phyloP scores from a whole-genome alignment of 2,329 filamentous ascomycete genomes.

The Aspergillus spinulosporus region DNA sequence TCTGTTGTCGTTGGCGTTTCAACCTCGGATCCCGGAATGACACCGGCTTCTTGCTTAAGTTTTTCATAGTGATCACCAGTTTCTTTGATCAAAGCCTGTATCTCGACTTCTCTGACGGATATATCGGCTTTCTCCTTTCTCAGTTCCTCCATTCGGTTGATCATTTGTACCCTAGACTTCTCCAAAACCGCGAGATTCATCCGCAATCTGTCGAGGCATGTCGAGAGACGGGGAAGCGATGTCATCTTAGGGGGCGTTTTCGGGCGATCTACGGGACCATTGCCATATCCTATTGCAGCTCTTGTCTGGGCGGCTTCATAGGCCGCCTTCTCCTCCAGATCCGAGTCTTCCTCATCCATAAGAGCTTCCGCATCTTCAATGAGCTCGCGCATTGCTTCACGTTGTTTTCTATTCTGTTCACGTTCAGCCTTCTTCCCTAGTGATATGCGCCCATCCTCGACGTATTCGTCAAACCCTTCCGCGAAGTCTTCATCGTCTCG shows the following conservation, averaged over 20 bases:
- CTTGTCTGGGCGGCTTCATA: constrained; percentile 86
- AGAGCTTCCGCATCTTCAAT: constrained; percentile 76
- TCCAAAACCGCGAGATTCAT: constrained; percentile 65
- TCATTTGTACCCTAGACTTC: constrained; percentile 59
- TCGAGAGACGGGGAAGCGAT: constrained; percentile 71
- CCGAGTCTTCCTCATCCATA: constrained; percentile 64
- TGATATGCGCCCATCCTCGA: constrained; percentile 77
- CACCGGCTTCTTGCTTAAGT: constrained; percentile 49
- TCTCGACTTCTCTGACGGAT: constrained; percentile 68
- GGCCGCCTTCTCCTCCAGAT: constrained; percentile 66
- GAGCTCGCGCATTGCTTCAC: constrained; percentile 77
- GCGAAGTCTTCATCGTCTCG: constrained; percentile 88
- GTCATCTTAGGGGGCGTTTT: constrained; percentile 72
- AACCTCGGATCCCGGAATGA: constrained; percentile 28
- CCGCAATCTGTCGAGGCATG: constrained; percentile 65
- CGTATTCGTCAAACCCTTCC: constrained; percentile 90
- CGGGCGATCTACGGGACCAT: constrained; percentile 37
- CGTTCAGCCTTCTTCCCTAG: constrained; percentile 77
- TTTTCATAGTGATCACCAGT: constrained; percentile 71
- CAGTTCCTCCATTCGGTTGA: constrained; percentile 65
- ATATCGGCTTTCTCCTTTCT: constrained; percentile 69
- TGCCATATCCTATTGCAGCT: constrained; percentile 67
- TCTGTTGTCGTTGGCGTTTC: constrained; percentile 28
- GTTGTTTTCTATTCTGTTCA: constrained; percentile 64
- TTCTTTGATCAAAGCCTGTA: constrained; percentile 77